Base-by-base conservation (phyloP, 1,139 yeast genomes). In the Martiniozyma asiatica region DNA sequence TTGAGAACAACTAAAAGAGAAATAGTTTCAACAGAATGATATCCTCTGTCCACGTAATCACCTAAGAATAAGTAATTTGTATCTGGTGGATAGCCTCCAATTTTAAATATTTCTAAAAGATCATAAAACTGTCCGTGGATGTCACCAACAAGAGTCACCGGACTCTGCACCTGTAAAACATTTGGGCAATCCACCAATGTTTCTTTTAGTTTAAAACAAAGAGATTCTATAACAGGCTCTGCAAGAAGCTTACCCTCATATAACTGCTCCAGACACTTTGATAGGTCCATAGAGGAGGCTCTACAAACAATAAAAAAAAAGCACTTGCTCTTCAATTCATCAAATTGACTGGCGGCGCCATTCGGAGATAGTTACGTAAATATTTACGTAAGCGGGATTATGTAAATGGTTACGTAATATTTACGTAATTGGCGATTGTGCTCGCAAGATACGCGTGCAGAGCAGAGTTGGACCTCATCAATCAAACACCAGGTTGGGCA, bases 81-180 rank as follows among this genome's bases (percentile, higher is more conserved):
- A 45, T 78, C 78, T 0, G 98, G 98, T 6, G 94, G 82, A 33
- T 72, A 68, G 0, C 98, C 98, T 0, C 97, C 97, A 22, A 89
- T 87, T 39, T 74, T 70, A 56, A 89, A 92, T 24, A 89, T 84
- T 53, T 89, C 98, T 24, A 89, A 56, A 34, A 89, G 59, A 53
- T 89, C 99, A 51, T 87, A 94, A 50, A 81, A 89, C 53, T 89
- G 99, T 4, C 98, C 98, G 47, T 89, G 99, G 30, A 92, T 89
- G 51, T 89, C 99, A 3, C 99, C 99, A 4, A 89, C 96, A n/a
- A 89, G 85, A 2, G 97, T 82, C 13, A 92, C 84, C 1, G 98
- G 98, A 1, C 94, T 72, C 26, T 63, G 63, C 8, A 92, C 61
- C 27, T 79, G 79, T 35, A 89, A 82, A 24, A 92, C 93, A 50